Evolutionary conservation across 805 yeast species (phyloP), one percentile per base, ranked within the genome.

Genomic region (Torulaspora gathmanii): DNA sequence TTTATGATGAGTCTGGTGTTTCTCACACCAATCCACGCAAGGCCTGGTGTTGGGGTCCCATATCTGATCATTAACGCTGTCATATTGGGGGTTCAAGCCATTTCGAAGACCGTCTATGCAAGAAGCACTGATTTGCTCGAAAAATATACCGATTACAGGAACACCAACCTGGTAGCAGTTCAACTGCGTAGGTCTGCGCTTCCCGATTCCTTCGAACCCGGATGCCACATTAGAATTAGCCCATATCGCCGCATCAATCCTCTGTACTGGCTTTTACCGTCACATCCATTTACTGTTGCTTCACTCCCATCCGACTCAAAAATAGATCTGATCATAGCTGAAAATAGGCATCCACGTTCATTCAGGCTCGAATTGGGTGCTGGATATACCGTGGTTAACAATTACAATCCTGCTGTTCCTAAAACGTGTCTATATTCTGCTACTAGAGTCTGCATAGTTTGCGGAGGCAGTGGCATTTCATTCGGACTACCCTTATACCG

Each of bases 391-490:
- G 48, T 75, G 19, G 67, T 68, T 49, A 70, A 70, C 11, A 67
- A 73, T 5, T 76, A 65, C 54, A 70, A 76, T 3, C 70, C 83
- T 6, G 51, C 59, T 9, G 42, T 79, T 3, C 68, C 74, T 10
- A 50, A 56, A 10, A 65, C 69, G 15, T 74, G 78, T 48, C 72
- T 77, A 49, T 62, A 66, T 31, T 70, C 77, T 0, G 80, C 77
- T 0, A 73, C 72, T 27, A 72, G 75, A 31, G 74, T 80, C 1
- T 59, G 69, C 12, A 70, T 83, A 15, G 69, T 83, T 1, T 77
- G 82, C 50, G 91, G 90, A 11, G 93, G 93, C 0, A 77, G 87
- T 1, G 90, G 91, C 1, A 74, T 84, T 9, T 80, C 89, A 0
- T 75, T 75, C 43, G 84, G 82, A 3, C 49, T 81, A 8, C 80